Evolutionary conservation across 2,329 filamentous ascomycete species (phyloP).

Genomic region (Aaosphaeria arxii): DNA sequence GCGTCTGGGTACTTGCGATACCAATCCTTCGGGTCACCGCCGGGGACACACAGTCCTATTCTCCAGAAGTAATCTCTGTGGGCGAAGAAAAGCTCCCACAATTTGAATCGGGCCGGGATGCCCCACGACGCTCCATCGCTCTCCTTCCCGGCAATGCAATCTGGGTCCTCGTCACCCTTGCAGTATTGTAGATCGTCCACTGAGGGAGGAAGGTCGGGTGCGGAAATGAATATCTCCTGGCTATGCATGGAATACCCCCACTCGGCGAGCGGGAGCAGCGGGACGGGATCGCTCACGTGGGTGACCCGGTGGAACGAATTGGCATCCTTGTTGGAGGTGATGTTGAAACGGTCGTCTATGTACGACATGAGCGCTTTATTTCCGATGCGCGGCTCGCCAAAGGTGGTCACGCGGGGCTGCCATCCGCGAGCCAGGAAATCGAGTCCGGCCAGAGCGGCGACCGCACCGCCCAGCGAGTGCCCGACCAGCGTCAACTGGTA

Average conservation of each 20-base stretch:
- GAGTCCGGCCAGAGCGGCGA: conserved; percentile 80
- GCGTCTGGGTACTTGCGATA: conserved; percentile 43
- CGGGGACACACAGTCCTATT: conserved; percentile 82
- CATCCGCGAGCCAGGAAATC: conserved; percentile 78
- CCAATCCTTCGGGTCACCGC: conserved; percentile 70
- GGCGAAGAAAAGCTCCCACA: conserved; percentile 92
- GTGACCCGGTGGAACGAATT: conserved; percentile 72
- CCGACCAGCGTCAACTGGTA: conserved; percentile 79
- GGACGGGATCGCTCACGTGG: conserved; percentile 83
- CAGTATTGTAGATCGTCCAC: conserved; percentile 70
- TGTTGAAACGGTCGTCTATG: conserved; percentile 52
- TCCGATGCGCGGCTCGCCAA: conserved; percentile 75
- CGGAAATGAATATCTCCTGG: conserved; percentile 84
- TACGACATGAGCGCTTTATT: conserved; percentile 54
- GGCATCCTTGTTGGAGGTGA: conserved; percentile 13
- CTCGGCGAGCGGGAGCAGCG: conserved; percentile 77
- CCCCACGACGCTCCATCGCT: conserved; percentile 24
- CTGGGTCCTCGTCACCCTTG: conserved; percentile 65
- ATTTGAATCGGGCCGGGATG: conserved; percentile 60
- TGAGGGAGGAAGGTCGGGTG: conserved; percentile 65
- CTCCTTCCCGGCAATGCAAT: conserved; percentile 65
- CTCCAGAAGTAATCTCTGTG: conserved; percentile 98
- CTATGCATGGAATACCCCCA: conserved; percentile 86
- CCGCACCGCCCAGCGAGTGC: conserved; percentile 88
- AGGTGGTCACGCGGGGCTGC: conserved; percentile 79